These are phyloP conservation scores for Selaginella tamariscina DNA, from an alignment of 75 land plant genomes.

Conservation along the genomic window DNA sequence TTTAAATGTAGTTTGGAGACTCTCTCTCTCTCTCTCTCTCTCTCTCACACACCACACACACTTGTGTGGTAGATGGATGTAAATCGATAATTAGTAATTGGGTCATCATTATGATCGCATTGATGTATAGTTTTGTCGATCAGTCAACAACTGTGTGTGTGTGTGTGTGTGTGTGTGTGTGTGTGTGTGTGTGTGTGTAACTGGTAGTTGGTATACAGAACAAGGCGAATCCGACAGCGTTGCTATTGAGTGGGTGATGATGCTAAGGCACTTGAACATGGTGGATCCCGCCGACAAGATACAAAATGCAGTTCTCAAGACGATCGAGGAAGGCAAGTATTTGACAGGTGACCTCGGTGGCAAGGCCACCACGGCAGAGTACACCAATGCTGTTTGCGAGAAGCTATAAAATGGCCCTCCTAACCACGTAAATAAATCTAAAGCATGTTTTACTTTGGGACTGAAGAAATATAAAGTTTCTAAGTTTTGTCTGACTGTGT, in stretches of 20 bases:
- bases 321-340: constrained; percentile 81
- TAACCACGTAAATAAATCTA: no score
- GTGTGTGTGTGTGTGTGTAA: neutral
- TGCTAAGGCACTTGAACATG: constrained; percentile 72
- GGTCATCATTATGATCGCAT: neutral
- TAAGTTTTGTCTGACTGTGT: no score
- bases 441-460: no score
- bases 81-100: no score
- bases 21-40: no score
- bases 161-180: neutral
- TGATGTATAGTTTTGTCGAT: neutral
- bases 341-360: constrained; percentile 89
- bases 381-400: constrained; percentile 75
- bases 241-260: constrained; percentile 72
- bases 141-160: neutral
- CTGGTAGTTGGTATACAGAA: constrained; percentile 36
- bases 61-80: no score
- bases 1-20: no score
- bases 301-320: constrained; percentile 61
- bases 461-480: no score
- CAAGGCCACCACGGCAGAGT: constrained; percentile 50
- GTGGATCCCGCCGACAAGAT: constrained; percentile 66
- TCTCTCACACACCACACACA: no score
- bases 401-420: constrained; percentile 62
- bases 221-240: constrained; percentile 90